These are phyloP conservation scores for Aspergillus tamarii DNA, from an alignment of 2,329 filamentous ascomycete genomes.

Conservation along the genomic window DNA sequence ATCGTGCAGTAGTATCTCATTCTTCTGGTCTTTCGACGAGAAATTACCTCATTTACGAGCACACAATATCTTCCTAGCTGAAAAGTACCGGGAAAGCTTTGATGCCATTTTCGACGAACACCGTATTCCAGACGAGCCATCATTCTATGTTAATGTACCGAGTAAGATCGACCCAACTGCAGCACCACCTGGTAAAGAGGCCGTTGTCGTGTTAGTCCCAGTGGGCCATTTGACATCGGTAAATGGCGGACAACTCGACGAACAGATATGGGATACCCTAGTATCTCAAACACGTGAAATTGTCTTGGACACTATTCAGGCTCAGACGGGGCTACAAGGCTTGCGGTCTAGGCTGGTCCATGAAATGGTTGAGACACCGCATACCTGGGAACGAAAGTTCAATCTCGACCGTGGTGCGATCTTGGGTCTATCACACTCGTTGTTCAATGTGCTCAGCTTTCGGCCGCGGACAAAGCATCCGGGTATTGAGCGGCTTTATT, in stretches of 20 bases:
- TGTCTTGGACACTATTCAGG: conserved; percentile 39
- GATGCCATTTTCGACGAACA: conserved; percentile 75
- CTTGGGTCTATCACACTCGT: conserved; percentile 70
- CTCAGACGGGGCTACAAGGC: conserved; percentile 60
- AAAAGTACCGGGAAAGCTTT: conserved; percentile 73
- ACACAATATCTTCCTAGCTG: conserved; percentile 78
- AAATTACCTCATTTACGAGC: conserved; percentile 65
- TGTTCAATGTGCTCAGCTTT: conserved; percentile 56
- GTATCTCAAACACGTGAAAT: neutral
- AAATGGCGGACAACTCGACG: neutral
- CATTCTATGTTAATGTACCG: conserved; percentile 78
- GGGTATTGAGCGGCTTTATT: conserved; percentile 54
- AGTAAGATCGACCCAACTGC: conserved; percentile 69
- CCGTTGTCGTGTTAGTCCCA: conserved; percentile 71
- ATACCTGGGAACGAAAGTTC: conserved; percentile 67
- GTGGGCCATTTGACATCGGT: conserved; percentile 59
- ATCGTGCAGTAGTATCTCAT: conserved; percentile 74
- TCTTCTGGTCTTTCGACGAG: conserved; percentile 61
- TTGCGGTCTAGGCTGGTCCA: conserved; percentile 55
- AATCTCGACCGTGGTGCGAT: conserved; percentile 77
- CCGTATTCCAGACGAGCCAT: conserved; percentile 67
- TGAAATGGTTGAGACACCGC: conserved; percentile 69
- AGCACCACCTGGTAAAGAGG: conserved; percentile 67
- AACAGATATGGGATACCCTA: neutral
- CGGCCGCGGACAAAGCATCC: conserved; percentile 35